Evolutionary conservation across 1,284 basidiomycete species (phyloP).

Genomic region (Farysia itapuensis): DNA sequence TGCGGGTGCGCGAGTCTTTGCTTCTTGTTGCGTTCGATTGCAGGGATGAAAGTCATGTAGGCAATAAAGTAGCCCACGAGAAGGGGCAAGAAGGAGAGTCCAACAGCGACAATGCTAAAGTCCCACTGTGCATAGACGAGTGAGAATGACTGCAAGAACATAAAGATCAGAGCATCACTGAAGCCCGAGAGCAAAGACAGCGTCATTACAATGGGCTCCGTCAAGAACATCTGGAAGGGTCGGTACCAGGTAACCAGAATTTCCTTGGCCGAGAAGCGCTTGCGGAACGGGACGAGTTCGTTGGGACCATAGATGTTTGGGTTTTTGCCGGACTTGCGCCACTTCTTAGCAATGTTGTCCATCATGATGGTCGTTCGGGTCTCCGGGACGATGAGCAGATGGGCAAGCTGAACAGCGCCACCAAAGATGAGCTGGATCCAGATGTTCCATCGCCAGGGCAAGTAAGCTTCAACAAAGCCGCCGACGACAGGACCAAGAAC

Average conservation of each 20-base stretch:
- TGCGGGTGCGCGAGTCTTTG: slow-evolving; percentile 47
- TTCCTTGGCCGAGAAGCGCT: slow-evolving; percentile 58
- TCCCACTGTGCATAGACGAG: slow-evolving; percentile 61
- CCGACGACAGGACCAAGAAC: slow-evolving; percentile 59
- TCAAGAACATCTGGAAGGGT: slow-evolving; percentile 60
- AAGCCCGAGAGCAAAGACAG: slow-evolving; percentile 62
- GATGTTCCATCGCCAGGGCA: slow-evolving; percentile 59
- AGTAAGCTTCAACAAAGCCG: slow-evolving; percentile 32
- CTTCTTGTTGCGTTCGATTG: slow-evolving; percentile 55
- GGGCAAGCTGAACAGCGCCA: slow-evolving; percentile 59
- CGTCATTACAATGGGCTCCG: slow-evolving; percentile 62
- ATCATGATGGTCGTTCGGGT: slow-evolving; percentile 61
- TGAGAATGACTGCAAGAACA: slow-evolving; percentile 61
- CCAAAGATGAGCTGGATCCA: slow-evolving; percentile 62
- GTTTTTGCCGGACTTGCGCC: slow-evolving; percentile 46
- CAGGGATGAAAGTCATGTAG: slow-evolving; percentile 59
- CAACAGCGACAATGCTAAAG: slow-evolving; percentile 55
- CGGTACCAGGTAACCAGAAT: slow-evolving; percentile 60
- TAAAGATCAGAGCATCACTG: slow-evolving; percentile 61
- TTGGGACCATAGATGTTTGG: slow-evolving; percentile 57
- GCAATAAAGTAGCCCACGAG: slow-evolving; percentile 62
- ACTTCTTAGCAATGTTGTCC: slow-evolving; percentile 60
- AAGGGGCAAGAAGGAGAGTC: slow-evolving; percentile 60
- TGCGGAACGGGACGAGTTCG: slow-evolving; percentile 55
- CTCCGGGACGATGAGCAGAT: slow-evolving; percentile 62